These are phyloP conservation scores for Triticum monococcum DNA, from an alignment of 176 grass and related monocot genomes.

Conservation along the genomic window DNA sequence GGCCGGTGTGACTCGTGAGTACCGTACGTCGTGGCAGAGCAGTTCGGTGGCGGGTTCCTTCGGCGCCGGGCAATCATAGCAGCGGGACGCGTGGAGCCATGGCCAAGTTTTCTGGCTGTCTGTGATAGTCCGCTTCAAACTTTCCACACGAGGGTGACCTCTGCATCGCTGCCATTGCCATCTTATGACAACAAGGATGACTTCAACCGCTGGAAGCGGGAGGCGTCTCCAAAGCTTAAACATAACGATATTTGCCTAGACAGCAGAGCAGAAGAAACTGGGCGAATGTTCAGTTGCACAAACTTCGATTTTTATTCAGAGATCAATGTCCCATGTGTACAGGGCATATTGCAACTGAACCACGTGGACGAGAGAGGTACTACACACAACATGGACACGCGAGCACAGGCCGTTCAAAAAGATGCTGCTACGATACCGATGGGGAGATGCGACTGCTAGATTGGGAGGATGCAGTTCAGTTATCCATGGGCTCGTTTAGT, in stretches of 20 bases:
- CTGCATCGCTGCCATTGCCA: background rate
- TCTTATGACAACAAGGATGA: background rate
- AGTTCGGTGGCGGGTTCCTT: background rate
- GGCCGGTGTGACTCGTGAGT: background rate
- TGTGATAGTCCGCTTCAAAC: background rate
- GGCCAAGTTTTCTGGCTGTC: background rate
- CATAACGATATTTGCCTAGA: background rate
- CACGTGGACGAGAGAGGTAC: background rate
- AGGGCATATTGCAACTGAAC: background rate
- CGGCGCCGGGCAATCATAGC: background rate
- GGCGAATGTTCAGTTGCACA: background rate
- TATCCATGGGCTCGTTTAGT: no score
- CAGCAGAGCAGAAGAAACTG: background rate
- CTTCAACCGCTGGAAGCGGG: background rate
- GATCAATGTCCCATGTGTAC: background rate
- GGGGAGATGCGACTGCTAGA: no score
- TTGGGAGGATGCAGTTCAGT: no score
- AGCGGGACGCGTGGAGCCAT: constrained; percentile 15
- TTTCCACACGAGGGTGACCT: background rate
- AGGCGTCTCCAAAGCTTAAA: background rate
- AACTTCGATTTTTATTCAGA: background rate
- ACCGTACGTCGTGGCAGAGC: background rate
- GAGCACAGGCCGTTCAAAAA: background rate
- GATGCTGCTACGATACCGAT: background rate
- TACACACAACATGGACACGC: background rate